These are phyloP conservation scores for Cyclotella choctawhatcheeana DNA, from an alignment of 108 stramenopile genomes.

Conservation along the genomic window DNA sequence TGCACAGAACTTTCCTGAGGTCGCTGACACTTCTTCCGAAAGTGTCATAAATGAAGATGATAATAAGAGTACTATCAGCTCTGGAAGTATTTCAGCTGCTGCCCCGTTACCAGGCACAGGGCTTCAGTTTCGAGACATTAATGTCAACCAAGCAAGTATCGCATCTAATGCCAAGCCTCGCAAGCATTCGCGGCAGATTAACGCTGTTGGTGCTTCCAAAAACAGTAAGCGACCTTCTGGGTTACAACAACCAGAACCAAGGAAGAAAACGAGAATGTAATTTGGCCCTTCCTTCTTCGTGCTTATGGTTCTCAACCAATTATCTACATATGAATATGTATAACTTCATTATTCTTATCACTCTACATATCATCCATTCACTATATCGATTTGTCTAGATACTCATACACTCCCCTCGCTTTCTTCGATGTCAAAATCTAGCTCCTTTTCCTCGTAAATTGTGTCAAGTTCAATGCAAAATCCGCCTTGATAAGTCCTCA, in stretches of 20 bases:
- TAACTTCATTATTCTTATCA: no score
- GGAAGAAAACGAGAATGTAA: constrained; percentile 25
- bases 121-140: constrained; percentile 18
- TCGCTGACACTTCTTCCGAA: constrained; percentile 31
- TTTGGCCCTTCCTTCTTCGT: no score
- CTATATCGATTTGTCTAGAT: neutral
- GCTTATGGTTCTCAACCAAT: neutral
- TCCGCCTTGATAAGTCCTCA: neutral
- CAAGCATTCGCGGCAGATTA: constrained; percentile 5
- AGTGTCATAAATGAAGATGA: constrained; percentile 45
- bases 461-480: constrained; percentile 9
- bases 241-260: constrained; percentile 7
- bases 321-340: neutral
- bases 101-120: constrained; percentile 18
- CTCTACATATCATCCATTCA: no score
- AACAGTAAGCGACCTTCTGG: constrained; percentile 23
- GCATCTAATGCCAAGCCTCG: neutral
- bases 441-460: neutral
- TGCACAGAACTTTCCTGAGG: neutral
- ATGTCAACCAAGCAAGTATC: neutral
- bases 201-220: neutral
- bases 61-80: constrained; percentile 33
- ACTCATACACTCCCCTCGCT: constrained; percentile 1
- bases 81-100: constrained; percentile 21
- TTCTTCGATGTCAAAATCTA: neutral